Evolutionary conservation across 2,329 filamentous ascomycete genomes (phyloP), one percentile per base, ranked within the genome.

Genomic region (Pseudocercospora crystallina): DNA sequence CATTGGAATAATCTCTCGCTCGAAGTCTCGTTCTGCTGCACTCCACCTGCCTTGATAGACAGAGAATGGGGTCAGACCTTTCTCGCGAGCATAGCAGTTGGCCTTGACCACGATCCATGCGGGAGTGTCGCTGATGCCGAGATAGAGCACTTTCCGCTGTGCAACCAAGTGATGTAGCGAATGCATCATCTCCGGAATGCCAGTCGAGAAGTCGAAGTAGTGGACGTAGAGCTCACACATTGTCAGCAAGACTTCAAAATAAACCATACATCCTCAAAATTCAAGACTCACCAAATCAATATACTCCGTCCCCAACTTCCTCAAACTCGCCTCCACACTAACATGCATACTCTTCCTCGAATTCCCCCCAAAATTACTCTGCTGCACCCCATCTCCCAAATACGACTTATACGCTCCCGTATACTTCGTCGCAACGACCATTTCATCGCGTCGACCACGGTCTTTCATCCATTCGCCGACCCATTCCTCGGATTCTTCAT

Each of bases 71-170:
- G 82, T 80, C 15, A 89, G 75, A 11, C 84, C 84, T 55, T 89
- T 80, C 54, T 82, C 77, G 32, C 84, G 79, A 4, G 87, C 87
- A 62, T 89, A 71, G 68, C 29, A 17, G 30, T 56, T 59, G 14
- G 53, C 56, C 3, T 55, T 53, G 26, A 43, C 47, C 2, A 53
- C 50, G 0, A 63, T 68, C 84, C 85, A 9, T 8, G 85, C 85
- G 0, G 85, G 86, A 0, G 82, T 82, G 59, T 89, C 84, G 38
- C 78, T 83, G 65, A 87, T 75, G 2, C 85, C 85, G 0, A 89
- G 72, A 58, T 87, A 87, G 10, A 84, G 71, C 0, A 87, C 83
- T 59, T 87, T 86, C 13, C 84, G 82, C 5, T 74, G 64, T 0
- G 65, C 51, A 0, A 87, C 81, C 11, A 86, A 71, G 15, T 76